Conservation (phyloP, 1,284 basidiomycete genomes). For the Trichosporon sp. region DNA sequence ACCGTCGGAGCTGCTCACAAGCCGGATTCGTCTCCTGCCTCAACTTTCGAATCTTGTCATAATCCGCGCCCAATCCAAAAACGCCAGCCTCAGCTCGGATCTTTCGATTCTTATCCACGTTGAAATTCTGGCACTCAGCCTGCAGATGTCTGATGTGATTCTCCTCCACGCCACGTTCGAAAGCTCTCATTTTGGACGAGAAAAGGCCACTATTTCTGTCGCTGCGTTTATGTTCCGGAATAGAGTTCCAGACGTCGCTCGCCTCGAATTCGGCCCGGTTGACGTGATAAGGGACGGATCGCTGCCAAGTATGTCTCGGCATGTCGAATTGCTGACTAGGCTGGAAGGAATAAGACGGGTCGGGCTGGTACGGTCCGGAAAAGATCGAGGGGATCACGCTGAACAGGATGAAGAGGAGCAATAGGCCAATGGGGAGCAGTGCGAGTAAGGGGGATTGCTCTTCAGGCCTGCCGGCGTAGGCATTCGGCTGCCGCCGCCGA, state of each 20-base stretch:
- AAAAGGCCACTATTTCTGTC: slow-evolving; percentile 47
- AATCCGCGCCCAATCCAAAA: slow-evolving; percentile 82
- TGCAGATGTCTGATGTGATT: slow-evolving; percentile 66
- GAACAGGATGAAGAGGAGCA: slow-evolving; percentile 78
- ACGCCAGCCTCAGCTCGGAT: slow-evolving; percentile 73
- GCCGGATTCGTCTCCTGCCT: slow-evolving; percentile 48
- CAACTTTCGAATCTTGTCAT: slow-evolving; percentile 58
- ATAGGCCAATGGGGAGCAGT: slow-evolving; percentile 75
- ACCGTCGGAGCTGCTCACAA: slow-evolving; percentile 56
- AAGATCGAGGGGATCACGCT: slow-evolving; percentile 74
- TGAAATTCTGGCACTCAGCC: slow-evolving; percentile 38
- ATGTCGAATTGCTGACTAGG: slow-evolving; percentile 54
- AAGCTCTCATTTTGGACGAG: slow-evolving; percentile 36
- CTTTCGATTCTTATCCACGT: slow-evolving; percentile 39
- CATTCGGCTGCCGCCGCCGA: background rate
- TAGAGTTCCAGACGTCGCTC: slow-evolving; percentile 60
- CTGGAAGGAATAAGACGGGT: slow-evolving; percentile 74
- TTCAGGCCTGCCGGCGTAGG: slow-evolving; percentile 35
- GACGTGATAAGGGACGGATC: slow-evolving; percentile 79
- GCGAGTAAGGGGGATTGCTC: slow-evolving; percentile 66
- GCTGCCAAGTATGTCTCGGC: slow-evolving; percentile 61
- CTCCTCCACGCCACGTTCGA: slow-evolving; percentile 58
- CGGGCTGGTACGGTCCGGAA: slow-evolving; percentile 59
- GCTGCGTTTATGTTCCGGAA: slow-evolving; percentile 56
- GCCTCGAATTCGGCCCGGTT: slow-evolving; percentile 69